A percentile compares a stretch with the other conserved stretches of the same genome.
These are phyloP conservation scores for Gossypium lobatum DNA, from an alignment of 441 rosid species.

Conservation along the genomic window DNA sequence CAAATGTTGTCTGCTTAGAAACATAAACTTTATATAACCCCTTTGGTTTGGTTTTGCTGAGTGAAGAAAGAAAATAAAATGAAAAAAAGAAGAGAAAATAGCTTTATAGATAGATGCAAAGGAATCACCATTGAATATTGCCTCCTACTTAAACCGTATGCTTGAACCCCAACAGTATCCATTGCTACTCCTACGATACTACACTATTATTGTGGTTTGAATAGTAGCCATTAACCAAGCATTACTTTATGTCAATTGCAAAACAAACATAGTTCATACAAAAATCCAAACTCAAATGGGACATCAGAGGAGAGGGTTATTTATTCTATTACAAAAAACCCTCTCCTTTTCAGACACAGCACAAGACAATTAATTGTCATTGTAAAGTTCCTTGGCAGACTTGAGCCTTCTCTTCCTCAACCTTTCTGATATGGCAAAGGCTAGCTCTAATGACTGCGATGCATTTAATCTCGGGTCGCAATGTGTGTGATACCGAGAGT, in stretches of 20 bases:
- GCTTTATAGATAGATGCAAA: background rate
- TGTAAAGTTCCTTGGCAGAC: background rate
- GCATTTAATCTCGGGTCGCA: constrained; percentile 14
- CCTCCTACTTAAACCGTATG: too few relatives aligned
- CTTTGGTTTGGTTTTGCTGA: constrained; percentile 13
- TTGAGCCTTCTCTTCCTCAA: constrained; percentile 15
- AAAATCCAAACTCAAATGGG: background rate
- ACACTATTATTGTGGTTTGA: background rate
- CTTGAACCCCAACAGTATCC: background rate
- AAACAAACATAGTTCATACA: background rate
- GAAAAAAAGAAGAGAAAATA: background rate
- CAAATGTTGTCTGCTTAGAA: constrained; percentile 23
- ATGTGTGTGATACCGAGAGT: constrained; percentile 10
- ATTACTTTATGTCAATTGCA: background rate
- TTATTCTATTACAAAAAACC: background rate
- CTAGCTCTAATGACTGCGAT: constrained; percentile 17
- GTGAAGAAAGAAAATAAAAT: background rate
- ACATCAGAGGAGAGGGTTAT: background rate
- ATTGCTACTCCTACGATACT: background rate
- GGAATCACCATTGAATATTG: background rate
- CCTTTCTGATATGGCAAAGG: constrained; percentile 13
- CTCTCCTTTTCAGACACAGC: background rate
- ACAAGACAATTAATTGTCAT: background rate
- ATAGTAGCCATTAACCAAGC: background rate
- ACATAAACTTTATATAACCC: constrained; percentile 10